These are phyloP conservation scores for Chlorella sp. DNA, from an alignment of 139 green algal species.

Conservation along the genomic window DNA sequence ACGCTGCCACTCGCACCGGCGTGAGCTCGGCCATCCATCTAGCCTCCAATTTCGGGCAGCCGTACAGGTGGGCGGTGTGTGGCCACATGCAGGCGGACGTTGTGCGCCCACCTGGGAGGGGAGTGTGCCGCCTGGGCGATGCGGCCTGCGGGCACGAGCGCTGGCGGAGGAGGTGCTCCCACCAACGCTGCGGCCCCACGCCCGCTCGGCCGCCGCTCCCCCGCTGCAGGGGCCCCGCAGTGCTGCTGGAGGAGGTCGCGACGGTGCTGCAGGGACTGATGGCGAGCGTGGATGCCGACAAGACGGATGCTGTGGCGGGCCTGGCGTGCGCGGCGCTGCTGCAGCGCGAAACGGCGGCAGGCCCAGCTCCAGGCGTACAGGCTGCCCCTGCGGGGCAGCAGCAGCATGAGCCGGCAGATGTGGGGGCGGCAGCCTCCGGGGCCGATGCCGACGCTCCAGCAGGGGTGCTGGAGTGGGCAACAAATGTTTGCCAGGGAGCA, in stretches of 20 bases:
- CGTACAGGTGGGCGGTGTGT: neutral
- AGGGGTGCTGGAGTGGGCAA: slow-evolving; percentile 6
- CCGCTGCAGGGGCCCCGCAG: neutral
- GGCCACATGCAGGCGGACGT: neutral
- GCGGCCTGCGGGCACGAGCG: neutral
- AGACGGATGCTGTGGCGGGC: slow-evolving; percentile 11
- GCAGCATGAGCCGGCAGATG: neutral
- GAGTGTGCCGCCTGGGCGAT: neutral
- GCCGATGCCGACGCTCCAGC: neutral
- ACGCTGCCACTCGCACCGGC: slow-evolving; percentile 11
- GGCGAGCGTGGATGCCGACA: slow-evolving; percentile 12
- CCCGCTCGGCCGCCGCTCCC: neutral
- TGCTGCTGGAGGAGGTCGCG: neutral
- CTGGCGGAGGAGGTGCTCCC: too few relatives aligned
- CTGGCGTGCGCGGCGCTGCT: slow-evolving; percentile 14
- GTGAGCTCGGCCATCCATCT: slow-evolving; percentile 6
- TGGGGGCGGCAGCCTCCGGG: neutral
- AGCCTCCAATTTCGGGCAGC: neutral
- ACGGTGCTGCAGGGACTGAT: slow-evolving; percentile 20
- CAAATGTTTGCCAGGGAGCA: neutral
- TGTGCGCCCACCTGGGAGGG: neutral
- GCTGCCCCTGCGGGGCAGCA: neutral
- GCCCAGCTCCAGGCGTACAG: neutral
- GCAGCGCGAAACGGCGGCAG: slow-evolving; percentile 1
- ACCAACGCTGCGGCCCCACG: neutral